These are phyloP conservation scores for Globisporangium mamillatum DNA, from an alignment of 352 stramenopile species.

Conservation along the genomic window DNA sequence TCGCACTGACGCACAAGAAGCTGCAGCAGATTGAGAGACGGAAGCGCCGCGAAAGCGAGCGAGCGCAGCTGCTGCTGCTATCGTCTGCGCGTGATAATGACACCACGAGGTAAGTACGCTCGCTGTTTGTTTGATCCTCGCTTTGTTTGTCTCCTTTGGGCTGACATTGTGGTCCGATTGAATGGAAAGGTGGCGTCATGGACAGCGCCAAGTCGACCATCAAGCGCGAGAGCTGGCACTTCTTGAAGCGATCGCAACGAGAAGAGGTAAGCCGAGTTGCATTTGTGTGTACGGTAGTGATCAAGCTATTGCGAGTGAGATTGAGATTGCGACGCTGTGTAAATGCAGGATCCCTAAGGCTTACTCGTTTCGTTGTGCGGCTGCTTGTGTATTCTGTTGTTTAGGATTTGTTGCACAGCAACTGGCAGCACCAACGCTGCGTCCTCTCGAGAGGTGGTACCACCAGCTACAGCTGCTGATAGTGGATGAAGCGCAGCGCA, in stretches of 20 bases:
- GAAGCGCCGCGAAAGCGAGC: not conserved
- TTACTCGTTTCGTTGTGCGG: too few relatives aligned
- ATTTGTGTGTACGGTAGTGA: not conserved
- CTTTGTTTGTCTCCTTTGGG: not conserved
- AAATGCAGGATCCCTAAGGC: not conserved
- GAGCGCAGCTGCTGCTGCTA: not conserved
- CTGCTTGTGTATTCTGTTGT: not conserved
- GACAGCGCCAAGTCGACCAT: not conserved
- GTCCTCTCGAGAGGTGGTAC: constrained; percentile 37
- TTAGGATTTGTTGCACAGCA: constrained; percentile 50
- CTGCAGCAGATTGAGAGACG: constrained; percentile 1
- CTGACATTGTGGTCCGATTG: not conserved
- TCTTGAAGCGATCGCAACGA: not conserved
- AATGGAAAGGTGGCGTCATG: not conserved
- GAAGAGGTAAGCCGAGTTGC: not conserved
- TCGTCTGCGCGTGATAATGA: not conserved
- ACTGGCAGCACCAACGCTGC: constrained; percentile 21
- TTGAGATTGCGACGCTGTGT: not conserved
- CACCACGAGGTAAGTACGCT: not conserved
- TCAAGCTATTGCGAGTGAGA: not conserved
- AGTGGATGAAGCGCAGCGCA: not conserved
- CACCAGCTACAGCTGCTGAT: constrained; percentile 37
- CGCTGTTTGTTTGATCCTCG: not conserved
- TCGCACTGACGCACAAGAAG: not conserved
- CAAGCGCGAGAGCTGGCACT: not conserved